Base-by-base conservation (phyloP, 2,329 filamentous ascomycete species). In the Leptodontidium sp. region DNA sequence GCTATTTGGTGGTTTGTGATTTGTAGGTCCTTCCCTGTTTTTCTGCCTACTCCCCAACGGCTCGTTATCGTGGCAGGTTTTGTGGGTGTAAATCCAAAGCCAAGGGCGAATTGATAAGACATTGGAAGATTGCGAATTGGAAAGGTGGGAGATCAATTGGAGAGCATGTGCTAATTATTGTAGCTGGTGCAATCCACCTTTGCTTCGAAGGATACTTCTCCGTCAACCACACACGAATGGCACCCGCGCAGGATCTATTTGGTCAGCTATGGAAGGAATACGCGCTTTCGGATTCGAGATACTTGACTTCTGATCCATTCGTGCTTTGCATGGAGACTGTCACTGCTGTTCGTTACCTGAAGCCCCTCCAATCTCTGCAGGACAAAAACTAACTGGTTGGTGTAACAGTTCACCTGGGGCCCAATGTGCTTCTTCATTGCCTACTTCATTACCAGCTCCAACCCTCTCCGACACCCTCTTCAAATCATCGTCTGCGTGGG, bases 1-100 rank as follows among this genome's bases (percentile, higher is more conserved):
- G 86, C 86, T 4, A 86, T 91, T 26, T 80, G 93, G 80, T 95
- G 93, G 93, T 94, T 94, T 78, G 85, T 90, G 26, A 83, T 95
- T 15, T 92, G 91, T 85, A 86, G 81, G 78, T 86, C 73, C 70
- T 83, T 83, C 69, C 81, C 83, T 82, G 26, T n/a, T 12, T 12
- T n/a, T 32, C 47, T 68, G 17, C 29, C 26, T 43, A 57, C 35
- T 35, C 32, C 26, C 17, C 15, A n/a, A 1, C 12, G 24, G 14
- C 11, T 61, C 38, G 14, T 43, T 38, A 53, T 64, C 47, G 49
- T 55, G 47, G 61, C 38, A 43, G 21, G 26, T 53, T 29, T 3
- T 53, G 24, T 15, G 24, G 35, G 21, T 21, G 12, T 21, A 26
- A 29, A 26, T 59, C 35, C 29, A 9, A n/a, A 26, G 38, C n/a